A percentile compares a stretch with the other conserved stretches of the same genome.
Evolutionary conservation across 345 rosid species (phyloP).

Genomic region (Nasturtium officinale): DNA sequence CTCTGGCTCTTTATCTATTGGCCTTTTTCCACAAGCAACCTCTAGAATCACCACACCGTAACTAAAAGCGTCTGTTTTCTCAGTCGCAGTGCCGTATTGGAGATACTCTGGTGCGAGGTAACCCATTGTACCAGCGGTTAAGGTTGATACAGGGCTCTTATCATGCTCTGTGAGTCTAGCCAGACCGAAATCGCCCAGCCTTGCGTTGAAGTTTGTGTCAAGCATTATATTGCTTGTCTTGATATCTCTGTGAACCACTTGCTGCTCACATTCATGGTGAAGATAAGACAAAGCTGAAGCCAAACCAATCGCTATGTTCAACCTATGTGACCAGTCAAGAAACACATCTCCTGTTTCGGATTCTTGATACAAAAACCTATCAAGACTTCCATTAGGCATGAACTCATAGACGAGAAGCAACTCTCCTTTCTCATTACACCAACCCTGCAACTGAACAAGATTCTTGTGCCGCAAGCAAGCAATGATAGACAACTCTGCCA

Average conservation of each 20-base stretch:
- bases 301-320: constrained; percentile 72
- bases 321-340: constrained; percentile 72
- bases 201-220: constrained; percentile 75
- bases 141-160: constrained; percentile 89
- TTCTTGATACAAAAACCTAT: constrained; percentile 69
- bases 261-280: constrained; percentile 96
- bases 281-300: constrained; percentile 80
- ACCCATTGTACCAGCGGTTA: constrained; percentile 97
- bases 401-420: constrained; percentile 87
- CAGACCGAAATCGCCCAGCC: constrained; percentile 91
- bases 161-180: constrained; percentile 95
- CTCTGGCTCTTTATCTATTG: constrained; percentile 70
- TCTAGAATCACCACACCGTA: constrained; percentile 89
- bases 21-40: constrained; percentile 90
- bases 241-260: constrained; percentile 90
- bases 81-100: constrained; percentile 88
- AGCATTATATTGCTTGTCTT: constrained; percentile 91
- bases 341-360: constrained; percentile 43
- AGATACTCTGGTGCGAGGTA: constrained; percentile 97
- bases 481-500: constrained; percentile 81
- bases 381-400: constrained; percentile 96
- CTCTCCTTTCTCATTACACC: constrained; percentile 91
- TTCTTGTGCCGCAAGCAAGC: constrained; percentile 96
- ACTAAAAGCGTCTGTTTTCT: constrained; percentile 87
- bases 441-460: constrained; percentile 82